These are phyloP conservation scores for Protea cynaroides DNA, from an alignment of 164 flowering plant species.

Conservation along the genomic window DNA sequence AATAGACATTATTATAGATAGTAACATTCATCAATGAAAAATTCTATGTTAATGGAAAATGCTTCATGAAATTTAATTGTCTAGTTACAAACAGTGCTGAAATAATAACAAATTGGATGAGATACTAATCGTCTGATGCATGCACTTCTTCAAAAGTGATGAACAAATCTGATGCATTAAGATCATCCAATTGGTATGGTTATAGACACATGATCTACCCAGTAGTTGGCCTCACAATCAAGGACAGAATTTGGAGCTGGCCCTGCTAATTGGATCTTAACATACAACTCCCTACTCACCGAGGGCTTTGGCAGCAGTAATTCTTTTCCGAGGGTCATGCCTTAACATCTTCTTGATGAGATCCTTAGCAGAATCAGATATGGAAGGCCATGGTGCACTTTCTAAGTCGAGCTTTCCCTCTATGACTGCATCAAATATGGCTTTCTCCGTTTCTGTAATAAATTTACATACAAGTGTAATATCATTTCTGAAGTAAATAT, in stretches of 20 bases:
- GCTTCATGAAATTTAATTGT: background rate
- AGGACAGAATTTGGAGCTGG: background rate
- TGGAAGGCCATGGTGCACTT: conserved; percentile 79
- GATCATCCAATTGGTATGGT: background rate
- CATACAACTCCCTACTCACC: conserved; percentile 32
- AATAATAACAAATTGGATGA: too few species aligned
- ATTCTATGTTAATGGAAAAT: background rate
- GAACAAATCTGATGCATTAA: background rate
- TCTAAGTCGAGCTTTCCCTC: conserved; percentile 50
- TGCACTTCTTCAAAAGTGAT: too few species aligned
- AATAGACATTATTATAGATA: background rate
- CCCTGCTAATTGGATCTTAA: background rate
- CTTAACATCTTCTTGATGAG: conserved; percentile 69
- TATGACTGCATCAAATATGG: conserved; percentile 52
- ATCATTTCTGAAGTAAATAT: too few species aligned
- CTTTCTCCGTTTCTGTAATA: conserved; percentile 74
- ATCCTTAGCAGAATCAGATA: conserved; percentile 75
- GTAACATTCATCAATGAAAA: too few species aligned
- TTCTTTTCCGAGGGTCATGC: conserved; percentile 58
- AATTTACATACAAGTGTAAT: conserved; percentile 1
- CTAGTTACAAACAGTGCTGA: background rate
- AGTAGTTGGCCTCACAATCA: background rate
- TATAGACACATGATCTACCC: background rate
- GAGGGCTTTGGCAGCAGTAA: conserved; percentile 77
- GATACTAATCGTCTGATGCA: too few species aligned